phyloP scores from a whole-genome alignment of 495 filamentous ascomycete species.

The Podospora australis region DNA sequence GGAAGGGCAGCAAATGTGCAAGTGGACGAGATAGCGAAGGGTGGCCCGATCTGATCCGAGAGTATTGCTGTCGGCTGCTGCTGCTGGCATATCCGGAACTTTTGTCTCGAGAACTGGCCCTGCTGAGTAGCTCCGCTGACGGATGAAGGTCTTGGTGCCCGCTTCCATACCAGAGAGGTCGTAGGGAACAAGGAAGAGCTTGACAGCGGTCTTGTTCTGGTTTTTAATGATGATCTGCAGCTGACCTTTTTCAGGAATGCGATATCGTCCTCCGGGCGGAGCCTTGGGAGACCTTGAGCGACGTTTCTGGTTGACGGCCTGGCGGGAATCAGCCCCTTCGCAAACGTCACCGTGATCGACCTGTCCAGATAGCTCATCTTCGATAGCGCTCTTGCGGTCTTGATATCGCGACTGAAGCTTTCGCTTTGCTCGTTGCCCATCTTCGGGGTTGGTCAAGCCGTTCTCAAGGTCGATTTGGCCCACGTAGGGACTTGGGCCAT shows the following conservation, averaged over 20 bases:
- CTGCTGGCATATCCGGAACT: constrained; percentile 15
- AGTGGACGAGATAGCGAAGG: constrained; percentile 84
- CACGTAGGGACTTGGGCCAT: constrained; percentile 93
- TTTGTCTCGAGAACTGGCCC: constrained; percentile 66
- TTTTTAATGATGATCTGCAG: constrained; percentile 97
- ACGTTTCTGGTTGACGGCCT: constrained; percentile 37
- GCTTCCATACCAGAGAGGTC: constrained; percentile 93
- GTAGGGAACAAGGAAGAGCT: constrained; percentile 91
- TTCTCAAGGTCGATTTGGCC: constrained; percentile 90
- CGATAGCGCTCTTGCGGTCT: constrained; percentile 19
- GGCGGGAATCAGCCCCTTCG: constrained; percentile 24
- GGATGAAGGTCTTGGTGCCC: constrained; percentile 92
- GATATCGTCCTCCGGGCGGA: constrained; percentile 80
- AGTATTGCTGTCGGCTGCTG: constrained; percentile 12
- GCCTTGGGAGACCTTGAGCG: constrained; percentile 63
- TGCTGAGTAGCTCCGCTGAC: constrained; percentile 88
- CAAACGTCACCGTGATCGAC: constrained; percentile 21
- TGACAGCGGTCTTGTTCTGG: constrained; percentile 92
- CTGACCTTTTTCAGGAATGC: constrained; percentile 92
- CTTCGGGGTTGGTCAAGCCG: constrained; percentile 49
- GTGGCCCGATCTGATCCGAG: constrained; percentile 59
- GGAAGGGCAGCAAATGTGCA: constrained; percentile 86
- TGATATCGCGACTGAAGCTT: constrained; percentile 36
- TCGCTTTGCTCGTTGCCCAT: constrained; percentile 36
- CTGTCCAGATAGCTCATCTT: constrained; percentile 24